Evolutionary conservation across 2,329 filamentous ascomycete species (phyloP).

Genomic region (Diplodia seriata): DNA sequence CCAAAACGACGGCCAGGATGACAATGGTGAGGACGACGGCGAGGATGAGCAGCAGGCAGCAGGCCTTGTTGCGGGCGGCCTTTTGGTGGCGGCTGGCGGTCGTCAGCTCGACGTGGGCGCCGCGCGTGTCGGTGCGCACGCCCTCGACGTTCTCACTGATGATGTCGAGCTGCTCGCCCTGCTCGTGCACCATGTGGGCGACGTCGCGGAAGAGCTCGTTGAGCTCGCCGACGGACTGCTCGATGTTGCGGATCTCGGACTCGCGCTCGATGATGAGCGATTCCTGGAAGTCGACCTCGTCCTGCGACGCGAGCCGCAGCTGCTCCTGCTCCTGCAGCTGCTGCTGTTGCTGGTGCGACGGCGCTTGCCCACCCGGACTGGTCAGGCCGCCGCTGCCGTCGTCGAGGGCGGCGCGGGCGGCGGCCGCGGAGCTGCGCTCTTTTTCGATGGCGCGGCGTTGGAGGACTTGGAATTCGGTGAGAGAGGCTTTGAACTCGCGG

Average conservation of each 20-base stretch:
- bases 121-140: conserved; percentile 79
- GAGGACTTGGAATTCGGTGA: conserved; percentile 91
- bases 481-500: conserved; percentile 86
- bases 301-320: conserved; percentile 82
- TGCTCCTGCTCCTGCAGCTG: conserved; percentile 67
- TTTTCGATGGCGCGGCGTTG: conserved; percentile 91
- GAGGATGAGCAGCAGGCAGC: conserved; percentile 87
- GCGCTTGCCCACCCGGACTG: conserved; percentile 55
- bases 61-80: conserved; percentile 92
- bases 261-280: conserved; percentile 94
- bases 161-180: conserved; percentile 85
- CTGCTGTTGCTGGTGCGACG: conserved; percentile 50
- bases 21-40: conserved; percentile 89
- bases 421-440: conserved; percentile 83
- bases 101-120: conserved; percentile 84
- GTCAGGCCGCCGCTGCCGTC: conserved; percentile 43
- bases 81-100: conserved; percentile 92
- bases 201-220: conserved; percentile 98
- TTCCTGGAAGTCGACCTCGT: conserved; percentile 98
- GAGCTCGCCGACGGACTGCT: conserved; percentile 91
- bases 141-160: conserved; percentile 89
- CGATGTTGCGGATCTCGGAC: conserved; percentile 95
- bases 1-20: conserved; percentile 82
- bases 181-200: conserved; percentile 95
- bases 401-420: conserved; percentile 81